These are phyloP conservation scores for Colletotrichum godetiae DNA, from an alignment of 2,329 filamentous ascomycete species.

Conservation along the genomic window DNA sequence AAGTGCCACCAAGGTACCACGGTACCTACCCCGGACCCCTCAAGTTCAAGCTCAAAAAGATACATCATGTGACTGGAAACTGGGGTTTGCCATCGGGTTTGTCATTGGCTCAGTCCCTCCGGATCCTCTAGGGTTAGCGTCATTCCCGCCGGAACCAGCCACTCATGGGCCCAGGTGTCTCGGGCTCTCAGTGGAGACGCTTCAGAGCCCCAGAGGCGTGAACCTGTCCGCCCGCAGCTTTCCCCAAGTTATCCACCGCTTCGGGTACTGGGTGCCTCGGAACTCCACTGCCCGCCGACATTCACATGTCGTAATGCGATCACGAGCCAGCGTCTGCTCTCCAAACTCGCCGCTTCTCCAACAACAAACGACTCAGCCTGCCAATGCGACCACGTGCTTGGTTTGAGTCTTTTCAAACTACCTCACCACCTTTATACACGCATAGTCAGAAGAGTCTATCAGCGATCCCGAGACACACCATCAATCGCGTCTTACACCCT, in stretches of 20 bases:
- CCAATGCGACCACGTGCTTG: slow-evolving; percentile 33
- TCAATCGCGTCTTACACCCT: neutral
- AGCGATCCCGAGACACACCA: slow-evolving; percentile 5
- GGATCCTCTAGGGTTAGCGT: slow-evolving; percentile 21
- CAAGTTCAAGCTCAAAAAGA: neutral
- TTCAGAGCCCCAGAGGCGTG: slow-evolving; percentile 10
- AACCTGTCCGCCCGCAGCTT: slow-evolving; percentile 13
- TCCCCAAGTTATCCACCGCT: slow-evolving; percentile 35
- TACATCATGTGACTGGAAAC: slow-evolving; percentile 26
- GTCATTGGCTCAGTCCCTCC: slow-evolving; percentile 12
- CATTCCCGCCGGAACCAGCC: slow-evolving; percentile 22
- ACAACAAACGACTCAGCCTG: slow-evolving; percentile 28
- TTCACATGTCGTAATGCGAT: slow-evolving; percentile 36
- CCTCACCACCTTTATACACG: neutral
- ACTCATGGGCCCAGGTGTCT: slow-evolving; percentile 17
- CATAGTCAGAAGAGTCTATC: slow-evolving; percentile 10
- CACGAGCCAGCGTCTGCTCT: slow-evolving; percentile 29
- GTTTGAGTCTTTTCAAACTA: neutral
- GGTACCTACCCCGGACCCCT: slow-evolving; percentile 2
- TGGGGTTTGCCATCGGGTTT: slow-evolving; percentile 14
- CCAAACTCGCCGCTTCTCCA: slow-evolving; percentile 3
- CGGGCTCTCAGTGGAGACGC: slow-evolving; percentile 16
- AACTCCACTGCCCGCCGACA: slow-evolving; percentile 33
- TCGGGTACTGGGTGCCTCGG: slow-evolving; percentile 35
- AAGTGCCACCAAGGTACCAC: no score